These are phyloP conservation scores for Teratosphaeria pseudoeucalypti DNA, from an alignment of 2,329 filamentous ascomycete genomes.

Conservation along the genomic window DNA sequence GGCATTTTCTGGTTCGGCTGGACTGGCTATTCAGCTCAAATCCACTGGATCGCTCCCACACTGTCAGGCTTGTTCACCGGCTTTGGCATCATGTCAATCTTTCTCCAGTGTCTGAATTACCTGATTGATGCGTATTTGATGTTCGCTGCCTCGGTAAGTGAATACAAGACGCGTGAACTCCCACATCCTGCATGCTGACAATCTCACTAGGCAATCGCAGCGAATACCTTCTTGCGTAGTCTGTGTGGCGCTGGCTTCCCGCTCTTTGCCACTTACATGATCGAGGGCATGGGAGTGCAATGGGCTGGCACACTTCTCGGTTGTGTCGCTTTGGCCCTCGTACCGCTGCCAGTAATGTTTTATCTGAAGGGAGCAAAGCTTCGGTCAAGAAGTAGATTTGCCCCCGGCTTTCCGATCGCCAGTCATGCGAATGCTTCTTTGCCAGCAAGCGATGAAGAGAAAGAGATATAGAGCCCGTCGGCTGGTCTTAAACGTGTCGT, in stretches of 20 bases:
- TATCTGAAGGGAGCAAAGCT: conserved; percentile 36
- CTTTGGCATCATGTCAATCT: conserved; percentile 48
- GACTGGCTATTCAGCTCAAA: not conserved
- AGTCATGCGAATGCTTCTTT: conserved; percentile 5
- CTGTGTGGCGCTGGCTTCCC: conserved; percentile 43
- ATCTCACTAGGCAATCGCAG: conserved; percentile 38
- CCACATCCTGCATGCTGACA: not conserved
- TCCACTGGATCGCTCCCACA: conserved; percentile 22
- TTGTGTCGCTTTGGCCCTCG: conserved; percentile 31
- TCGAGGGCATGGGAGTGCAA: conserved; percentile 37
- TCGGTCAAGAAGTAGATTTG: conserved; percentile 17
- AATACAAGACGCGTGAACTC: not conserved
- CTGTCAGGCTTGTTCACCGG: conserved; percentile 43
- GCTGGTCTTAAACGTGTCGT: not conserved
- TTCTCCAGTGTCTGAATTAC: conserved; percentile 49
- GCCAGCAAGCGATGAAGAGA: conserved; percentile 7
- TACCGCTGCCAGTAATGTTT: conserved; percentile 36
- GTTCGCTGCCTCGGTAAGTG: conserved; percentile 27
- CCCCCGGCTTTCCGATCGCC: conserved; percentile 7
- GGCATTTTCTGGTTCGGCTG: conserved; percentile 26
- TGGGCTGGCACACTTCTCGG: conserved; percentile 38
- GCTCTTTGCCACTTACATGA: conserved; percentile 37
- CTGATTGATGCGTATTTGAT: conserved; percentile 50
- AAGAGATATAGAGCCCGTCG: conserved; percentile 1
- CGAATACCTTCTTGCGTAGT: conserved; percentile 45